Percentiles rank a stretch among this genome's conserved stretches.
These are phyloP conservation scores for Pelagomonas calceolata DNA, from an alignment of 108 stramenopile species.

Conservation along the genomic window DNA sequence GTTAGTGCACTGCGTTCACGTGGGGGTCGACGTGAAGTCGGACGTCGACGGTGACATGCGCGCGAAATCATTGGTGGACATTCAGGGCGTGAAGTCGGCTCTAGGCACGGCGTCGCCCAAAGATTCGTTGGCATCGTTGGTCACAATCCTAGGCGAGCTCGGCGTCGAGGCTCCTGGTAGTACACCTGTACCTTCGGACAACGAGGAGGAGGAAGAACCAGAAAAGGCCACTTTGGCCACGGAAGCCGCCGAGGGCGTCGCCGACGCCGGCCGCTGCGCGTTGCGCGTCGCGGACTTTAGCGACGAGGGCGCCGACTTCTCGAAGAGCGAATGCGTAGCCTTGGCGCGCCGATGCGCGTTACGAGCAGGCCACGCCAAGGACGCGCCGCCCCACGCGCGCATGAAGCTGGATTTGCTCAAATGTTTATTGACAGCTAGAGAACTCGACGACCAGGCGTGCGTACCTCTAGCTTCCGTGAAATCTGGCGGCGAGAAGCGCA, in stretches of 20 bases:
- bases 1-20: too few species aligned
- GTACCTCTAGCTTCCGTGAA: neutral
- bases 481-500: neutral
- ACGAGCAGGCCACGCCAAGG: neutral
- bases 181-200: too few species aligned
- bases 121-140: too few species aligned
- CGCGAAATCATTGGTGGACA: too few species aligned
- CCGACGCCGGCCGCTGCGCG: slow-evolving; percentile 8
- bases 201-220: neutral
- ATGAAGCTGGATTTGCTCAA: slow-evolving; percentile 5
- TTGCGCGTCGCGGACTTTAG: slow-evolving; percentile 1
- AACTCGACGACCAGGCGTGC: slow-evolving; percentile 2
- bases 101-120: too few species aligned
- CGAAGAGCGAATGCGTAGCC: neutral
- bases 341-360: neutral
- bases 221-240: neutral
- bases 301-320: neutral
- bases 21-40: too few species aligned
- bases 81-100: too few species aligned
- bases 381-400: neutral
- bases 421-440: neutral
- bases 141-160: too few species aligned
- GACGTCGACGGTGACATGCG: too few species aligned
- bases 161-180: too few species aligned
- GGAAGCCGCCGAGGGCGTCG: slow-evolving; percentile 3